phyloP scores from a whole-genome alignment of 2,329 filamentous ascomycete species.

The Eutypella sp. region DNA sequence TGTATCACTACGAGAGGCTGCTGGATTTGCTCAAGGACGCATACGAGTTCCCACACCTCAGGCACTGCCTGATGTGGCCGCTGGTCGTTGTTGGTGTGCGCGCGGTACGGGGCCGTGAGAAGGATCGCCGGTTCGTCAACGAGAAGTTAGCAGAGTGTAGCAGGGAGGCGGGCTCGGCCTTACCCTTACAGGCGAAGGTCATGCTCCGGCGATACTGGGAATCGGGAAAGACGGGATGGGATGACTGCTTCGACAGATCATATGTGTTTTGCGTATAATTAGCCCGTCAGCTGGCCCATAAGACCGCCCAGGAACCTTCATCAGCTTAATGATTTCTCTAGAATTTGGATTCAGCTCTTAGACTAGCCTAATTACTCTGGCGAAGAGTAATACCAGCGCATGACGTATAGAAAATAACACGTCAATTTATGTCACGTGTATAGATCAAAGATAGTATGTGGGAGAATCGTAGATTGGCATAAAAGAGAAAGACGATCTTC shows the following conservation, averaged over 20 bases:
- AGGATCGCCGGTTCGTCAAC: slow-evolving; percentile 22
- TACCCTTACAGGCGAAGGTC: slow-evolving; percentile 20
- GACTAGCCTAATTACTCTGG: no score
- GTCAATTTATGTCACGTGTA: no score
- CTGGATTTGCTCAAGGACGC: slow-evolving; percentile 18
- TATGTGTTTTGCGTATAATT: slow-evolving; percentile 18
- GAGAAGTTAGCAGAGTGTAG: slow-evolving; percentile 19
- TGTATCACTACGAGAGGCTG: slow-evolving; percentile 13
- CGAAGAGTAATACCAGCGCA: no score
- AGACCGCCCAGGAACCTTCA: no score
- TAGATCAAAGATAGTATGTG: no score
- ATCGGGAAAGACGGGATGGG: slow-evolving; percentile 26
- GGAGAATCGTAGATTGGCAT: no score
- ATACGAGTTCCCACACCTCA: slow-evolving; percentile 11
- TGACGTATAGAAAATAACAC: no score
- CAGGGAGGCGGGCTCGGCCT: slow-evolving; percentile 17
- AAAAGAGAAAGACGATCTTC: no score
- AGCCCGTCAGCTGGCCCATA: no score
- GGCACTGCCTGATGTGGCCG: slow-evolving; percentile 26
- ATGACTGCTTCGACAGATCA: slow-evolving; percentile 31
- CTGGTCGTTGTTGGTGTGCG: slow-evolving; percentile 27
- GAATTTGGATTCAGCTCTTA: no score
- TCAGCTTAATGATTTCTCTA: no score
- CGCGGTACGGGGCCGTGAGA: slow-evolving; percentile 16
- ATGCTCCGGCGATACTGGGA: slow-evolving; percentile 28